These are phyloP conservation scores for Marasmius sp. DNA, from an alignment of 1,284 basidiomycete species.

Conservation along the genomic window DNA sequence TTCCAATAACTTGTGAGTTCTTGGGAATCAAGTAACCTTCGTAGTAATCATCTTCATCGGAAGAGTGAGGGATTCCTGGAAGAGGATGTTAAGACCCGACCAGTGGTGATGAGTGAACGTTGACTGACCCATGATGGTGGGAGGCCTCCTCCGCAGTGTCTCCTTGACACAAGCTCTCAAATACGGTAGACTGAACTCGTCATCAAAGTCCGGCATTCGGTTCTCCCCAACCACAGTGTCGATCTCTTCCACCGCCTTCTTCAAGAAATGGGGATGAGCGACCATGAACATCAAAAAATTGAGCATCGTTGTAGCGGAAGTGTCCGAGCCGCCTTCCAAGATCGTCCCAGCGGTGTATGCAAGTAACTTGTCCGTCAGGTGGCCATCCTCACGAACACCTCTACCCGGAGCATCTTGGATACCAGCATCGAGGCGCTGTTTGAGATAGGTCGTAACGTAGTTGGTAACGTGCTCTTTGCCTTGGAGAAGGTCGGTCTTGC, in stretches of 20 bases:
- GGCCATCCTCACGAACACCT: conserved; percentile 24
- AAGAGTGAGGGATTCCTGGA: conserved; percentile 25
- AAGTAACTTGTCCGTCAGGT: conserved; percentile 29
- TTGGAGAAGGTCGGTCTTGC: not conserved
- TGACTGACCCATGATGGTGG: conserved; percentile 22
- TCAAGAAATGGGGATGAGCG: conserved; percentile 19
- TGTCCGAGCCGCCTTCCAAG: conserved; percentile 26
- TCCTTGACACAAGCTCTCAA: conserved; percentile 31
- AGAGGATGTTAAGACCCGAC: not conserved
- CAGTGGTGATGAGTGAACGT: not conserved
- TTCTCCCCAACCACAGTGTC: conserved; percentile 26
- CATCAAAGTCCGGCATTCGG: conserved; percentile 28
- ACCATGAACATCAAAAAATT: conserved; percentile 25
- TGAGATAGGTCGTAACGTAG: conserved; percentile 24
- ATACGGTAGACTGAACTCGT: conserved; percentile 26
- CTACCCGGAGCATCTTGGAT: conserved; percentile 23
- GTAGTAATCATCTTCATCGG: conserved; percentile 25
- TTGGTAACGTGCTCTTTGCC: conserved; percentile 2
- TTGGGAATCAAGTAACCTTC: conserved; percentile 19
- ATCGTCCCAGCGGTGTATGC: conserved; percentile 25
- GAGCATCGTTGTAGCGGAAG: conserved; percentile 24
- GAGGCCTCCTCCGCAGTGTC: conserved; percentile 22
- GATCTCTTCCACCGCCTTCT: conserved; percentile 23
- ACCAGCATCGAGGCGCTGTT: conserved; percentile 23
- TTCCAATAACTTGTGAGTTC: conserved; percentile 25